These are phyloP conservation scores for Pyrus hybrid DNA, from an alignment of 331 rosid genomes.

Conservation along the genomic window DNA sequence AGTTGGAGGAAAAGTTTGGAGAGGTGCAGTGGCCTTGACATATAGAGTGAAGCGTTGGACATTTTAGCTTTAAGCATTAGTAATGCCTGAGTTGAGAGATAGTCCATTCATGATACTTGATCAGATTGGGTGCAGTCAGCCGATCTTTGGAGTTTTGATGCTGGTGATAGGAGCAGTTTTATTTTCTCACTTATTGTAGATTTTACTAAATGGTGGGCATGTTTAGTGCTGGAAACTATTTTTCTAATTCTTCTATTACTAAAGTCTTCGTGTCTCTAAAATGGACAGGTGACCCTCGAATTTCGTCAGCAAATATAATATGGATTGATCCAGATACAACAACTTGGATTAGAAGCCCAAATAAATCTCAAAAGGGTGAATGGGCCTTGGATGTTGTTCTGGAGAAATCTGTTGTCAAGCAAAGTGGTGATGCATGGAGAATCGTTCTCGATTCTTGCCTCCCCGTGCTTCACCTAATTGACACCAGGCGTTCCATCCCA, in stretches of 20 bases:
- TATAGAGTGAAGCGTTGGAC: background rate
- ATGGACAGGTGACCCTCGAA: conserved; percentile 77
- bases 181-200: background rate
- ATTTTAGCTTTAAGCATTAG: background rate
- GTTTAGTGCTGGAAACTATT: background rate
- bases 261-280: background rate
- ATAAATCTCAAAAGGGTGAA: conserved; percentile 56
- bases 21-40: background rate
- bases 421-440: conserved; percentile 98
- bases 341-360: conserved; percentile 65
- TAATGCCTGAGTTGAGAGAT: background rate
- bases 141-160: background rate
- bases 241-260: background rate
- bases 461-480: conserved; percentile 83
- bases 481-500: conserved; percentile 73
- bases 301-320: conserved; percentile 60
- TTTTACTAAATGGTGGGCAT: background rate
- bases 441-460: conserved; percentile 77
- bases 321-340: conserved; percentile 83
- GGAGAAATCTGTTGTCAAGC: conserved; percentile 64
- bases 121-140: background rate
- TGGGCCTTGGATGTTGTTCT: conserved; percentile 66
- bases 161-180: background rate
- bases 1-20: background rate
- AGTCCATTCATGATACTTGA: background rate